A percentile compares a stretch with the other conserved stretches of the same genome.
These are phyloP conservation scores for Yamadazyma phyllophila DNA, from an alignment of 805 yeast genomes.

Conservation along the genomic window DNA sequence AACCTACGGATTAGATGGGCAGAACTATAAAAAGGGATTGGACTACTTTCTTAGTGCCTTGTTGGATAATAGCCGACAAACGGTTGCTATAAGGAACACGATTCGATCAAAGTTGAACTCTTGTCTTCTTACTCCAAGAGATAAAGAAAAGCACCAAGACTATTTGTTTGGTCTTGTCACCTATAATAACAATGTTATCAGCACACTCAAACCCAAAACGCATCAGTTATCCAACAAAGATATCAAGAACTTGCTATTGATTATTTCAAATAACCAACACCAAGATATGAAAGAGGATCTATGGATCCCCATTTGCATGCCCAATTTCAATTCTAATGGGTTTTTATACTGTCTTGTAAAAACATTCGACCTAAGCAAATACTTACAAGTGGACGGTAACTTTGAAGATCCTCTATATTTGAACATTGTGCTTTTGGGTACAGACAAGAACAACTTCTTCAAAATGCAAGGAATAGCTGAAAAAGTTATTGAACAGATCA, in stretches of 20 bases:
- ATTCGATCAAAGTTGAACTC: conserved; percentile 57
- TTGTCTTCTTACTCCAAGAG: conserved; percentile 38
- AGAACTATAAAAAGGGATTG: conserved; percentile 14
- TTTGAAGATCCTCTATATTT: conserved; percentile 12
- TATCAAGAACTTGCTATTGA: conserved; percentile 66
- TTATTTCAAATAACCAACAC: conserved; percentile 49
- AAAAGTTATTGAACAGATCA: conserved; percentile 41
- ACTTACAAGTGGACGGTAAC: conserved; percentile 15
- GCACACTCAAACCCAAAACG: conserved; percentile 69
- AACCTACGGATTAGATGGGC: conserved; percentile 29
- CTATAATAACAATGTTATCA: conserved; percentile 62
- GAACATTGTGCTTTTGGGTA: conserved; percentile 53
- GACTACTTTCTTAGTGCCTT: conserved; percentile 29
- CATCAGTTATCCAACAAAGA: conserved; percentile 84
- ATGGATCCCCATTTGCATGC: conserved; percentile 93
- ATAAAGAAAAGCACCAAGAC: conserved; percentile 24
- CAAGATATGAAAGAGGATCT: conserved; percentile 55
- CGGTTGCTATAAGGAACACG: conserved; percentile 49
- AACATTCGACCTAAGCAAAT: conserved; percentile 21
- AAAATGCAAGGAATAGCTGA: conserved; percentile 64
- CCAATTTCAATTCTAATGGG: conserved; percentile 85
- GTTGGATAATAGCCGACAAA: conserved; percentile 17
- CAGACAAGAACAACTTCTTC: conserved; percentile 77
- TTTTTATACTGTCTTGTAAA: conserved; percentile 80
- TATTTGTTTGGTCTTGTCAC: conserved; percentile 75